Evolutionary conservation across 1,284 basidiomycete species (phyloP).

Genomic region (Kalmanozyma brasiliensis): DNA sequence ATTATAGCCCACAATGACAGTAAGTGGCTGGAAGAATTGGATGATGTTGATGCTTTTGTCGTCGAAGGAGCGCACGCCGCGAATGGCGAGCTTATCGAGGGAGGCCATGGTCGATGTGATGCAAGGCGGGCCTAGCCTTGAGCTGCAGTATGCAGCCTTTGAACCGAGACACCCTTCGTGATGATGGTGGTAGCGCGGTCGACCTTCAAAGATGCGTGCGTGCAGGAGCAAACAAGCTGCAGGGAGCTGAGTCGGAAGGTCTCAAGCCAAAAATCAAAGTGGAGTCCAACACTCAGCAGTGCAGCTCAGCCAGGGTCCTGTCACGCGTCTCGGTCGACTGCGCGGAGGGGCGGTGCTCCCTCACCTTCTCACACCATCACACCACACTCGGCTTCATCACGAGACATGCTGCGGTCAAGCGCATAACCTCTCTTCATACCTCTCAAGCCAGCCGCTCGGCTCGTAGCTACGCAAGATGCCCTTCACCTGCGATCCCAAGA

Average conservation of each 20-base stretch:
- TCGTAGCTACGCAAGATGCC: constrained; percentile 10
- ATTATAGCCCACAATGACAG: constrained; percentile 98
- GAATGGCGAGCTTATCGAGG: constrained; percentile 67
- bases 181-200: too few relatives aligned
- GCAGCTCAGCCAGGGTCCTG: constrained; percentile 8
- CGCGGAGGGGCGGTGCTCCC: background rate
- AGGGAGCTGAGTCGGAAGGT: constrained; percentile 20
- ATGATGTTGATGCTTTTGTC: constrained; percentile 94
- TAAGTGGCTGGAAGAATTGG: constrained; percentile 96
- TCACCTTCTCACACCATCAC: background rate
- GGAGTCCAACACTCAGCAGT: constrained; percentile 24
- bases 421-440: background rate
- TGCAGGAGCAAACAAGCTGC: too few relatives aligned
- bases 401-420: background rate
- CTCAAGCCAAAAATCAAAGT: constrained; percentile 7
- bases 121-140: background rate
- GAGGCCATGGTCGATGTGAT: constrained; percentile 48
- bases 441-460: background rate
- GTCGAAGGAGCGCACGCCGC: constrained; percentile 70
- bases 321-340: constrained; percentile 13
- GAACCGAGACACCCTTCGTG: too few relatives aligned
- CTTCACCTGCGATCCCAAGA: constrained; percentile 47
- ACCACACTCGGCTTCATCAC: background rate
- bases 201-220: too few relatives aligned
- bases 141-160: background rate